Evolutionary conservation across 805 yeast species (phyloP), one percentile per base, ranked within the genome.

Genomic region (Ogataea paradorogensis): DNA sequence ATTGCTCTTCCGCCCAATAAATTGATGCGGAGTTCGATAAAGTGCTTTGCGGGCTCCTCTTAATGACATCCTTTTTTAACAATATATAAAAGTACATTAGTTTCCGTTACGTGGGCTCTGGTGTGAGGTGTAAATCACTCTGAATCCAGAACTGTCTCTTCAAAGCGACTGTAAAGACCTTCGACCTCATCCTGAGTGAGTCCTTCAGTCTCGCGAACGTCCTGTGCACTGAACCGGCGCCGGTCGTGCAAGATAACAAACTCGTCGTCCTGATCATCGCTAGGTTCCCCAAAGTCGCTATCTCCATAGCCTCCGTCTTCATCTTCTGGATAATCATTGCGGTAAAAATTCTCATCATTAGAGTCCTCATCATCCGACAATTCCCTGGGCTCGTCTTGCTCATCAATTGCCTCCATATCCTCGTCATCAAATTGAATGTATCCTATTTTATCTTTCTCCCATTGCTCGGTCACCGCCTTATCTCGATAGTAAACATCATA

Each of bases 251-350:
- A 43, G 5, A 63, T 63, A 24, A 56, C 66, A 40, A 57, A 64
- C 30, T 55, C 59, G 38, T 64, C 68, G 38, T 62, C 69, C 26
- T 61, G 70, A 35, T 64, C 71, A 35, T 62, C 69, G 35, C 66
- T 66, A 37, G 60, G 63, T 30, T 59, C 67, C 9, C 40, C 50
- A 6, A 49, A 23, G 3, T 53, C 51, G 34, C 55, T 53, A 52
- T 57, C 54, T 9, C 55, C 71, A 21, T 62, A 62, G 10, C 61
- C 80, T 8, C 79, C 88, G 52, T 85, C 91, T 47, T 88, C 96
- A 55, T 90, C 96, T 32, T 88, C 95, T 0, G 98, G 98, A 55
- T 91, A 91, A 55, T 91, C 98, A 61, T 93, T 91, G 52, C 80
- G 78, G 58, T 91, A 91, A 55, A 81, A 90, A 40, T 85, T 88